phyloP scores from a whole-genome alignment of 2,329 filamentous ascomycete species.

The Amauroascus niger region DNA sequence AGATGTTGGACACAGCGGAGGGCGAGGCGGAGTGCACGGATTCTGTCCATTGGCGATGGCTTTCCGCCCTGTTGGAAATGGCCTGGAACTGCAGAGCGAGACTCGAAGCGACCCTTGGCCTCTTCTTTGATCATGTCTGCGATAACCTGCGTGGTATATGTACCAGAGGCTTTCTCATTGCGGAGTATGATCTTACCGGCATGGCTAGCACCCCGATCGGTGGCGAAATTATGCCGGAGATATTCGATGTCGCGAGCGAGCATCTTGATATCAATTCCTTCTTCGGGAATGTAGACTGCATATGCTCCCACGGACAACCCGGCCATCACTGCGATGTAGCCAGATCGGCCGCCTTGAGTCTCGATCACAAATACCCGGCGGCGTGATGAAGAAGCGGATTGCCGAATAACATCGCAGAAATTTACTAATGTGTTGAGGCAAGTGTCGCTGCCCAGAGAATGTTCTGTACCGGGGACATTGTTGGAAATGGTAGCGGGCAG shows the following conservation, averaged over 20 bases:
- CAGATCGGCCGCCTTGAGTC: slow-evolving; percentile 88
- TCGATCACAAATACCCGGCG: slow-evolving; percentile 95
- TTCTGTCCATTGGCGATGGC: slow-evolving; percentile 91
- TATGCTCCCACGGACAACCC: slow-evolving; percentile 85
- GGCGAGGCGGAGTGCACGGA: slow-evolving; percentile 79
- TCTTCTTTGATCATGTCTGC: slow-evolving; percentile 94
- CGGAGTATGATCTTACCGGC: slow-evolving; percentile 92
- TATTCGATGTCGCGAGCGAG: slow-evolving; percentile 82
- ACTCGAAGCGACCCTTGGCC: slow-evolving; percentile 83
- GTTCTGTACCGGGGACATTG: slow-evolving; percentile 96
- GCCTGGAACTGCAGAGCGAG: slow-evolving; percentile 79
- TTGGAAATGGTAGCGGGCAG: slow-evolving; percentile 97
- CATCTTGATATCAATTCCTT: slow-evolving; percentile 90
- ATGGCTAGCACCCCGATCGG: slow-evolving; percentile 77
- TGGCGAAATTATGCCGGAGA: slow-evolving; percentile 71
- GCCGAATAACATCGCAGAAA: slow-evolving; percentile 96
- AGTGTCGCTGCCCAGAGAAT: slow-evolving; percentile 91
- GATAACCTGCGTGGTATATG: slow-evolving; percentile 87
- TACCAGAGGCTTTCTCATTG: slow-evolving; percentile 85
- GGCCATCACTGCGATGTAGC: slow-evolving; percentile 84
- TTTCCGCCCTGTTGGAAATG: slow-evolving; percentile 92
- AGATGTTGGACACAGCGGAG: slow-evolving; percentile 92
- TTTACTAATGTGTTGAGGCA: slow-evolving; percentile 89
- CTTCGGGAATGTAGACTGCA: slow-evolving; percentile 93
- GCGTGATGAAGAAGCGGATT: slow-evolving; percentile 87